These are phyloP conservation scores for Ophiocordyceps camponoti-rufipedis DNA, from an alignment of 2,329 filamentous ascomycete genomes.

Conservation along the genomic window DNA sequence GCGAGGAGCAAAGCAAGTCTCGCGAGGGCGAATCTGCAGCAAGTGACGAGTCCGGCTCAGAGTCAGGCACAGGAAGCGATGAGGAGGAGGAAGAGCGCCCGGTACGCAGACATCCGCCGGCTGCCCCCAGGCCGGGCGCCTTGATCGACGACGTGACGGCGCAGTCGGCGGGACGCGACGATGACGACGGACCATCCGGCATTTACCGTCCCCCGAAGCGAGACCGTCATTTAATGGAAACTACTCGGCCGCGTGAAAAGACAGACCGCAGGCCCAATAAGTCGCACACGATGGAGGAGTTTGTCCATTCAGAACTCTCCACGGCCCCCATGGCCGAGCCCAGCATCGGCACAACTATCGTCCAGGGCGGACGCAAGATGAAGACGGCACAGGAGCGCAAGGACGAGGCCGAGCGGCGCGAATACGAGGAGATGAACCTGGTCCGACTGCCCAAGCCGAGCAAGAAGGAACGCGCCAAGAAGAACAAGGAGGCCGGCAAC, in stretches of 20 bases:
- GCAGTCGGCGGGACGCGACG: slow-evolving; percentile 10
- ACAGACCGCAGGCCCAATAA: slow-evolving; percentile 44
- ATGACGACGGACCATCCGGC: slow-evolving; percentile 32
- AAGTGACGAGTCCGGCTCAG: slow-evolving; percentile 8
- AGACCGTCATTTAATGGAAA: slow-evolving; percentile 70
- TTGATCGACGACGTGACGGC: slow-evolving; percentile 15
- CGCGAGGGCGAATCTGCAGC: slow-evolving; percentile 6
- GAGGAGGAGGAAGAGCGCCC: slow-evolving; percentile 14
- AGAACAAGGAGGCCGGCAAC: slow-evolving; percentile 30
- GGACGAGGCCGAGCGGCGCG: slow-evolving; percentile 57
- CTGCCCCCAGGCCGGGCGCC: slow-evolving; percentile 14
- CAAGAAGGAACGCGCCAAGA: slow-evolving; percentile 70
- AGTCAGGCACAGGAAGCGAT: slow-evolving; percentile 12
- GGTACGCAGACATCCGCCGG: slow-evolving; percentile 3
- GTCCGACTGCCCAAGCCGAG: slow-evolving; percentile 67
- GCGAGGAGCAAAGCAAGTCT: slow-evolving; percentile 18
- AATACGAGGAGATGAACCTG: slow-evolving; percentile 90
- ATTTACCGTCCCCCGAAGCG: slow-evolving; percentile 83
- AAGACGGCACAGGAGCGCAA: slow-evolving; percentile 63
- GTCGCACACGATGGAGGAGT: slow-evolving; percentile 82
- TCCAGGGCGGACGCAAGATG: slow-evolving; percentile 56
- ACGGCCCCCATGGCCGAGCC: slow-evolving; percentile 66
- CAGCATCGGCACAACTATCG: slow-evolving; percentile 81
- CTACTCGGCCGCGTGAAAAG: slow-evolving; percentile 41
- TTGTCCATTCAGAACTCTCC: slow-evolving; percentile 70